Base-by-base conservation (phyloP, 2,329 filamentous ascomycete genomes). In the Colletotrichum sojae region DNA sequence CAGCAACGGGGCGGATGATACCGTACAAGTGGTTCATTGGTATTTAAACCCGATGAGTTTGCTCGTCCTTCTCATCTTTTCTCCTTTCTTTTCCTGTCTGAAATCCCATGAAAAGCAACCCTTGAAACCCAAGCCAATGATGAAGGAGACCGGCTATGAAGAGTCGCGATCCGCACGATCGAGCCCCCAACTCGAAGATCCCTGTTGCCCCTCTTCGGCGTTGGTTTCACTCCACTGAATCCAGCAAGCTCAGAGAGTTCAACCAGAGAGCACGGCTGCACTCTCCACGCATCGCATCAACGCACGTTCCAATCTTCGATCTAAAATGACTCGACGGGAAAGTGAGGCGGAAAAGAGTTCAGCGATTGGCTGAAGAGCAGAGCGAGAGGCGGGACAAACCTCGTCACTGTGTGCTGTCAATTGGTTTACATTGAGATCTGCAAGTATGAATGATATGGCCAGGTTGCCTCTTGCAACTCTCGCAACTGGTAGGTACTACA, bases 231-330 rank as follows among this genome's bases (percentile, higher is more conserved):
- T 49, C 25, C 56, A 59, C 45, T 43, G 13, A 36, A 59, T n/a
- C 18, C 36, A 43, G 16, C 56, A 45, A 43, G n/a, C 20, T 39
- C 49, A 4, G 25, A 43, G 45, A 36, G 48, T 16, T 16, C 40
- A 51, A 5, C 56, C 22, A 20, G 20, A 43, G 43, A 59, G 45
- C n/a, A 51, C 6, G 27, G 25, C 45, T 48, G 49, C 18, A 22
- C 56, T 13, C 13, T n/a, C n/a, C 9, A n/a, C 1, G 15, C n/a
- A 49, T 22, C 43, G 27, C 13, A 43, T 39, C 18, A 36, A 39
- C 56, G 56, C 45, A 59, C 56, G 56, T 59, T 39, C 56, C 56
- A 22, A 15, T 18, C 22, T 3, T 49, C 43, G 48, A 8, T 31
- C 12, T n/a, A 8, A 40, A 49, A 51, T 51, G 45, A 59, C 45